These are phyloP conservation scores for Ogataea nakhonphanomensis DNA, from an alignment of 805 yeast species.

Conservation along the genomic window DNA sequence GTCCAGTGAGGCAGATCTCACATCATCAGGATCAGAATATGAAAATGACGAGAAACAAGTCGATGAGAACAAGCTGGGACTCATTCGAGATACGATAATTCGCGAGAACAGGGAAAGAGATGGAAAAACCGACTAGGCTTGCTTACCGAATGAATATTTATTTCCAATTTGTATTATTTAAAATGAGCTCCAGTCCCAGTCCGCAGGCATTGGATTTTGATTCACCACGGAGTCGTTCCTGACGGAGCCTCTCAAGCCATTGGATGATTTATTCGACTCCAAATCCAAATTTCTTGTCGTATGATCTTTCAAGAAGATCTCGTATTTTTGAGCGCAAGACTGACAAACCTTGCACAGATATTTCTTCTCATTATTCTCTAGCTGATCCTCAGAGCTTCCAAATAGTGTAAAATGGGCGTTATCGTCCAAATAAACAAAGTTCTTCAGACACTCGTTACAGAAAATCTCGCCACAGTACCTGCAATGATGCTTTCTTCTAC, in stretches of 20 bases:
- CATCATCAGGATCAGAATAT: conserved; percentile 18
- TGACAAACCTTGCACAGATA: conserved; percentile 35
- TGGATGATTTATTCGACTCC: conserved; percentile 19
- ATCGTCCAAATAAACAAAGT: conserved; percentile 34
- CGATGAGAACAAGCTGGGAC: conserved; percentile 12
- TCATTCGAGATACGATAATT: conserved; percentile 29
- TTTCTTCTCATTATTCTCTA: conserved; percentile 20
- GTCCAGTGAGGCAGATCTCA: conserved; percentile 28
- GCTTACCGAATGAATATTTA: not conserved
- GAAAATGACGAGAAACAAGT: conserved; percentile 12
- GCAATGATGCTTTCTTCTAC: conserved; percentile 43
- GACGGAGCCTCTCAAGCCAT: conserved; percentile 7
- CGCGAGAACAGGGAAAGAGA: conserved; percentile 30
- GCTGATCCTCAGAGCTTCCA: conserved; percentile 23
- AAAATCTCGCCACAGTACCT: conserved; percentile 40
- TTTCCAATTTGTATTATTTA: conserved; percentile 12
- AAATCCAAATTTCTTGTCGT: conserved; percentile 28
- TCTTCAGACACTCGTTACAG: conserved; percentile 36
- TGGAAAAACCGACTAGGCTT: conserved; percentile 4
- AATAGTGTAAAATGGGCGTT: conserved; percentile 36
- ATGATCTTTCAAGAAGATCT: conserved; percentile 31
- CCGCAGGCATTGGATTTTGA: conserved; percentile 32
- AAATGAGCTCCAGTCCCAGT: conserved; percentile 41
- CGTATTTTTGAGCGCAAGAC: conserved; percentile 33
- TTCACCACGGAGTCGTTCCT: conserved; percentile 18